Evolutionary conservation across 805 yeast species (phyloP).

Genomic region (Priceomyces melissophilus): DNA sequence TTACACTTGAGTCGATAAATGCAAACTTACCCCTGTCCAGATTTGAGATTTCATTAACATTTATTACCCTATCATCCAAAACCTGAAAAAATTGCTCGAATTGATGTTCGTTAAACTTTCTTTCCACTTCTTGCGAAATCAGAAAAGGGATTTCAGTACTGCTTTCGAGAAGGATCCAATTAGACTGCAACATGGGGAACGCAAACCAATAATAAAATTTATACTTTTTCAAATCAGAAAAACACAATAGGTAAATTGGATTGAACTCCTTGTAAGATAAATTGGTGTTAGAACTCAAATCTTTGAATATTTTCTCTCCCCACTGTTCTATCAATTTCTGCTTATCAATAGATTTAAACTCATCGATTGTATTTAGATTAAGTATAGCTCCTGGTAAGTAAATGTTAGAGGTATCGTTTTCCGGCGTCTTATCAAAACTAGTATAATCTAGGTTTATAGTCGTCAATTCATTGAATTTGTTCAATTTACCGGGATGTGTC

Average conservation of each 20-base stretch:
- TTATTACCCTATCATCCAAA: slow-evolving; percentile 4
- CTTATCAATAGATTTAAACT: slow-evolving; percentile 72
- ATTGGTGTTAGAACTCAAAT: slow-evolving; percentile 29
- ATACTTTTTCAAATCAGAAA: slow-evolving; percentile 87
- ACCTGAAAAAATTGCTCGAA: slow-evolving; percentile 13
- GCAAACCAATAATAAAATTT: slow-evolving; percentile 89
- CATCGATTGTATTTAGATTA: slow-evolving; percentile 83
- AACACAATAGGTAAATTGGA: slow-evolving; percentile 48
- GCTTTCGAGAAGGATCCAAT: slow-evolving; percentile 39
- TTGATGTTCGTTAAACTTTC: not conserved
- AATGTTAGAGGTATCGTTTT: slow-evolving; percentile 12
- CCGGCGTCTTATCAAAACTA: slow-evolving; percentile 20
- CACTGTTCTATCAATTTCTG: slow-evolving; percentile 45
- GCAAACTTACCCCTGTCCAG: slow-evolving; percentile 15
- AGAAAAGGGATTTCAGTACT: slow-evolving; percentile 1
- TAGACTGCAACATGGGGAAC: slow-evolving; percentile 59
- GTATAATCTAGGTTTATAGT: slow-evolving; percentile 31
- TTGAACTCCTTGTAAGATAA: slow-evolving; percentile 29
- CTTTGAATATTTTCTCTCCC: slow-evolving; percentile 23
- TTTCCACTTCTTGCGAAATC: not conserved
- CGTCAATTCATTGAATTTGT: slow-evolving; percentile 34
- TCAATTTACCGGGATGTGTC: slow-evolving; percentile 31
- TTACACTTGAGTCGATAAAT: slow-evolving; percentile 31
- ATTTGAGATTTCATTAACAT: not conserved
- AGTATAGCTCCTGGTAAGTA: slow-evolving; percentile 31